Conservation (phyloP, 23 red algal genomes). For the Gracilaria vermiculophylla region DNA sequence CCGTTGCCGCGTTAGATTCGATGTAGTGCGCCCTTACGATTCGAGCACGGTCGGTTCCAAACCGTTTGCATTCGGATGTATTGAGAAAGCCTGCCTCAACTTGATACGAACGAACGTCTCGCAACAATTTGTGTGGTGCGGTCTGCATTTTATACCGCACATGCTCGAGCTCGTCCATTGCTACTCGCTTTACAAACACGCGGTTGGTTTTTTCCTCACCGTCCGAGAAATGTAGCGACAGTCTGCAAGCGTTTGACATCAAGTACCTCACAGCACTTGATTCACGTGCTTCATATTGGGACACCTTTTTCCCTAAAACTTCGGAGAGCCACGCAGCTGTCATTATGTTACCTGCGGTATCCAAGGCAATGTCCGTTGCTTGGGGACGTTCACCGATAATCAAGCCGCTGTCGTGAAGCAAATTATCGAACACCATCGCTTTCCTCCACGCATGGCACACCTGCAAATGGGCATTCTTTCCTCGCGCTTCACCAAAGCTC, state of each 20-base stretch:
- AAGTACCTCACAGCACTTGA: constrained; percentile 43
- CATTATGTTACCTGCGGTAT: constrained; percentile 49
- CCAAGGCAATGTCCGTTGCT: constrained; percentile 55
- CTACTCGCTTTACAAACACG: constrained; percentile 70
- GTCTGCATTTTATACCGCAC: constrained; percentile 38
- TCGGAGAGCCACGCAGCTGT: constrained; percentile 45
- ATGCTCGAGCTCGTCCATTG: constrained; percentile 55
- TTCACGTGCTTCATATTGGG: constrained; percentile 24
- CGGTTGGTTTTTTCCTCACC: neutral
- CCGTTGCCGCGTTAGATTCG: neutral
- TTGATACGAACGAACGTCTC: constrained; percentile 54
- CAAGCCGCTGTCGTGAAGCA: constrained; percentile 31
- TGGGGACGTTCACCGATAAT: neutral
- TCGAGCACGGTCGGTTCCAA: constrained; percentile 23
- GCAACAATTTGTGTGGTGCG: constrained; percentile 48
- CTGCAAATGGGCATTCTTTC: neutral
- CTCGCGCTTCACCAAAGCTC: constrained; percentile 2
- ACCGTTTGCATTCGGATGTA: constrained; percentile 13
- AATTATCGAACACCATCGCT: constrained; percentile 19
- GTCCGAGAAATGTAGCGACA: neutral
- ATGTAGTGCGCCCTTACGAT: constrained; percentile 8
- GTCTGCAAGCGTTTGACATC: constrained; percentile 49
- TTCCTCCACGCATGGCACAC: constrained; percentile 5
- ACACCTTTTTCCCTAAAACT: neutral
- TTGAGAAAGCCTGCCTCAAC: constrained; percentile 56